Conservation (phyloP, 192 early-diverging fungal species). For the Dissophora ornata region DNA sequence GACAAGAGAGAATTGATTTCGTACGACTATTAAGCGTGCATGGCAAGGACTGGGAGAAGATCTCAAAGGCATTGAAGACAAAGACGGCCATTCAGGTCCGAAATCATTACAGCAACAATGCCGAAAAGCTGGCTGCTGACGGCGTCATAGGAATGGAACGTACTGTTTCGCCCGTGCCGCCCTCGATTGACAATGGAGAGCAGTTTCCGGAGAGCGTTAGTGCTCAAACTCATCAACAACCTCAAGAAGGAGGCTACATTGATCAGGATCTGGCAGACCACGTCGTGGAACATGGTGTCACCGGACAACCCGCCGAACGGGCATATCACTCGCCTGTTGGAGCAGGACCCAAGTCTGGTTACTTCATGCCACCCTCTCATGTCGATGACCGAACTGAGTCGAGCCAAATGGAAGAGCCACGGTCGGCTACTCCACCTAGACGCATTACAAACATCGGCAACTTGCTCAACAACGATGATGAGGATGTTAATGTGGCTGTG, state of each 20-base stretch:
- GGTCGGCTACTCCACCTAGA: constrained; percentile 26
- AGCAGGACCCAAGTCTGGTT: constrained; percentile 19
- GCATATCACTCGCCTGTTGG: background rate
- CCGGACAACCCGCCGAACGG: background rate
- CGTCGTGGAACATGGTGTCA: background rate
- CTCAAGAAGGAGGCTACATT: background rate
- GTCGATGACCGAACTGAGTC: background rate
- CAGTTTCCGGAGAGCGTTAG: background rate
- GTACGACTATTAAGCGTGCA: constrained; percentile 64
- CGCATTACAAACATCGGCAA: constrained; percentile 52
- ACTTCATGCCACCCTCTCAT: constrained; percentile 19
- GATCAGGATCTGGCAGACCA: constrained; percentile 5
- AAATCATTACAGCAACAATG: constrained; percentile 80
- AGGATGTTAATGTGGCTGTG: constrained; percentile 43
- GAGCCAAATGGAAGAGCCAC: background rate
- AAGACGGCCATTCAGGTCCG: constrained; percentile 89
- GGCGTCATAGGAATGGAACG: constrained; percentile 17
- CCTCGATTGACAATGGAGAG: constrained; percentile 12
- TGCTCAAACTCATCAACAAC: background rate
- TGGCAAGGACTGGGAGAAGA: constrained; percentile 83
- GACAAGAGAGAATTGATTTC: constrained; percentile 82
- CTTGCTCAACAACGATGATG: constrained; percentile 46
- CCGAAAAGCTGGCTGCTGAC: constrained; percentile 41
- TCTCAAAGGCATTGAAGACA: constrained; percentile 76
- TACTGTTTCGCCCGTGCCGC: background rate